Percentiles rank a stretch among this genome's conserved stretches.
Conservation (phyloP, 768 basidiomycete genomes). For the Hericium rajendrae region DNA sequence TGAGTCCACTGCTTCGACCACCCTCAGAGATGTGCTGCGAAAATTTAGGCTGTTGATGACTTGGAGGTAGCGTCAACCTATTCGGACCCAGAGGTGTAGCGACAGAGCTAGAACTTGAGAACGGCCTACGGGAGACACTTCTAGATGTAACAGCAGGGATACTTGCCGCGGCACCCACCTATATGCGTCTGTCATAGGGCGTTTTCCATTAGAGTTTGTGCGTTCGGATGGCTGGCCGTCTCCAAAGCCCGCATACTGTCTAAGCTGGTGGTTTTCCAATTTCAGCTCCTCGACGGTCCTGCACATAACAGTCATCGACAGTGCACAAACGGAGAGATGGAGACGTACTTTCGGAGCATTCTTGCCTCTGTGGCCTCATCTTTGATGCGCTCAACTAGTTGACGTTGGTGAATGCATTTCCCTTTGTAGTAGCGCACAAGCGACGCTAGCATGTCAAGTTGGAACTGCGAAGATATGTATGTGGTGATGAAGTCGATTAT, state of each 20-base stretch:
- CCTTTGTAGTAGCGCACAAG: conserved; percentile 56
- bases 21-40: conserved; percentile 16
- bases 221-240: conserved; percentile 26
- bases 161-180: conserved; percentile 25
- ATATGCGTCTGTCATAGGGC: conserved; percentile 38
- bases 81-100: conserved; percentile 48
- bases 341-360: conserved; percentile 39
- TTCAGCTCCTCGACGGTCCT: conserved; percentile 43
- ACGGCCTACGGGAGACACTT: not conserved
- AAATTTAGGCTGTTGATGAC: conserved; percentile 42
- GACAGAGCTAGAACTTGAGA: conserved; percentile 50
- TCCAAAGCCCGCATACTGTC: conserved; percentile 23
- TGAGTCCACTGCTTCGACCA: not conserved
- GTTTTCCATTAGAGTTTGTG: conserved; percentile 55
- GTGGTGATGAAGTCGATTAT: not conserved
- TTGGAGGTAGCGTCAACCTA: conserved; percentile 58
- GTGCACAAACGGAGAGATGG: conserved; percentile 1
- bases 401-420: conserved; percentile 47
- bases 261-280: conserved; percentile 41
- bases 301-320: conserved; percentile 4
- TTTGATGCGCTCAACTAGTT: conserved; percentile 42
- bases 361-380: conserved; percentile 36
- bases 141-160: not conserved
- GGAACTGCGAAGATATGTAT: conserved; percentile 42
- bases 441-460: conserved; percentile 64